A percentile compares a stretch with the other conserved stretches of the same genome.
phyloP scores from a whole-genome alignment of 2,329 filamentous ascomycete species.

The Fusarium guadeloupense region DNA sequence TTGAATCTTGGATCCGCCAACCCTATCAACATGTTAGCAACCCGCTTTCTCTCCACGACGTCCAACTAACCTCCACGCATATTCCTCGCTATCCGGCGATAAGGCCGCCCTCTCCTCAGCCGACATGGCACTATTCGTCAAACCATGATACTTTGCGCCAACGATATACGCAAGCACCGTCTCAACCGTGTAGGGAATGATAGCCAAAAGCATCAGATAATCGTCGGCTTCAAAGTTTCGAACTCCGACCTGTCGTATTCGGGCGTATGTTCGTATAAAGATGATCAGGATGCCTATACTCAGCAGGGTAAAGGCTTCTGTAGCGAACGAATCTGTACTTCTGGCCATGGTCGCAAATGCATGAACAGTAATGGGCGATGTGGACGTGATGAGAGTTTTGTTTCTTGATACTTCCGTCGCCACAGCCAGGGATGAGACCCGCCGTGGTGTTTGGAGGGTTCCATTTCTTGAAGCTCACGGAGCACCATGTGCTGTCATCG shows the following conservation, averaged over 20 bases:
- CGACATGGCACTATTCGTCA: slow-evolving; percentile 63
- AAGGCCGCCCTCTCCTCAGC: slow-evolving; percentile 54
- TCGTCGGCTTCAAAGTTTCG: slow-evolving; percentile 56
- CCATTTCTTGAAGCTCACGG: neutral
- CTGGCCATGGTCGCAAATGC: slow-evolving; percentile 9
- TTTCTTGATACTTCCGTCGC: neutral
- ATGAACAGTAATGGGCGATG: too few species aligned
- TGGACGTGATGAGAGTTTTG: too few species aligned
- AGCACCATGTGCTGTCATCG: too few species aligned
- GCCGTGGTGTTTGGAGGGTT: neutral
- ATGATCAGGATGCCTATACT: slow-evolving; percentile 59
- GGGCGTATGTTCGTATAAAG: slow-evolving; percentile 57
- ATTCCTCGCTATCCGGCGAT: slow-evolving; percentile 54
- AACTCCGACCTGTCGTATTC: slow-evolving; percentile 53
- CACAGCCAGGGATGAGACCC: neutral
- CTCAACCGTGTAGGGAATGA: slow-evolving; percentile 40
- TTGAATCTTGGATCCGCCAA: slow-evolving; percentile 63
- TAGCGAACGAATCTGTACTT: slow-evolving; percentile 21
- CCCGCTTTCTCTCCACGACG: too few species aligned
- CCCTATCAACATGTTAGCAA: slow-evolving; percentile 44
- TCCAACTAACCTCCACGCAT: slow-evolving; percentile 37
- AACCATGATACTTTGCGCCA: slow-evolving; percentile 51
- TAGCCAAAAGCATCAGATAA: slow-evolving; percentile 50
- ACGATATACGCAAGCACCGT: slow-evolving; percentile 49
- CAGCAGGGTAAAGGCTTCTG: slow-evolving; percentile 54